A percentile compares a stretch with the other conserved stretches of the same genome.
phyloP scores from a whole-genome alignment of 352 stramenopile species.

The Pythium grandisporangium region DNA sequence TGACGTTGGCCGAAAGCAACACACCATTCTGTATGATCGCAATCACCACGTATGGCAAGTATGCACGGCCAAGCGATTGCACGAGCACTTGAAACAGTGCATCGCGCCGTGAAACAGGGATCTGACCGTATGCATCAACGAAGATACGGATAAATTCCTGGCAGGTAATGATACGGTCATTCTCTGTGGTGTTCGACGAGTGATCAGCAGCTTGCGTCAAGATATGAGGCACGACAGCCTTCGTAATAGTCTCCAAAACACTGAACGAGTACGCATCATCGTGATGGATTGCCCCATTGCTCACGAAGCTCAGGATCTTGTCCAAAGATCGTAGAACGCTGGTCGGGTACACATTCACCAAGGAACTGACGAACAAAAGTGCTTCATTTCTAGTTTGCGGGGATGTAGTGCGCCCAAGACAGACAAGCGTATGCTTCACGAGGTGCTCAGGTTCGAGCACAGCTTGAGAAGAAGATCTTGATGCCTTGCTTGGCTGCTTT shows the following conservation, averaged over 20 bases:
- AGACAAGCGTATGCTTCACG: conserved; percentile 74
- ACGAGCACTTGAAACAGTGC: conserved; percentile 64
- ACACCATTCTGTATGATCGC: conserved; percentile 43
- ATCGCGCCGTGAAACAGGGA: conserved; percentile 44
- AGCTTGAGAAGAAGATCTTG: conserved; percentile 4
- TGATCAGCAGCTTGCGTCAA: conserved; percentile 11
- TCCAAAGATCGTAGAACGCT: conserved; percentile 72
- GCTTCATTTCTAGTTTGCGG: conserved; percentile 77
- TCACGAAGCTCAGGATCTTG: conserved; percentile 65
- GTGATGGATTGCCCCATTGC: conserved; percentile 43
- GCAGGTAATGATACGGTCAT: too few relatives aligned
- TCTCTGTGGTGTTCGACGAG: conserved; percentile 2
- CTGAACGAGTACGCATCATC: conserved; percentile 85
- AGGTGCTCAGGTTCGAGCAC: conserved; percentile 47
- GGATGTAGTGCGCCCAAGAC: conserved; percentile 48
- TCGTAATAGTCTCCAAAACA: conserved; percentile 80
- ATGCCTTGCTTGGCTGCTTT: neutral
- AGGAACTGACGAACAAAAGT: conserved; percentile 68
- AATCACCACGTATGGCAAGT: conserved; percentile 43
- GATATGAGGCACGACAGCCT: conserved; percentile 75
- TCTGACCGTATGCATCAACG: conserved; percentile 60
- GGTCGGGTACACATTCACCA: conserved; percentile 64
- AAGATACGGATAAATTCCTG: conserved; percentile 77
- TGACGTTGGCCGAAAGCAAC: too few relatives aligned
- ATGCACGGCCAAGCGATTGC: conserved; percentile 31